A percentile compares a stretch with the other conserved stretches of the same genome.
phyloP scores from a whole-genome alignment of 2,329 filamentous ascomycete genomes.

The Exophiala bonariae region DNA sequence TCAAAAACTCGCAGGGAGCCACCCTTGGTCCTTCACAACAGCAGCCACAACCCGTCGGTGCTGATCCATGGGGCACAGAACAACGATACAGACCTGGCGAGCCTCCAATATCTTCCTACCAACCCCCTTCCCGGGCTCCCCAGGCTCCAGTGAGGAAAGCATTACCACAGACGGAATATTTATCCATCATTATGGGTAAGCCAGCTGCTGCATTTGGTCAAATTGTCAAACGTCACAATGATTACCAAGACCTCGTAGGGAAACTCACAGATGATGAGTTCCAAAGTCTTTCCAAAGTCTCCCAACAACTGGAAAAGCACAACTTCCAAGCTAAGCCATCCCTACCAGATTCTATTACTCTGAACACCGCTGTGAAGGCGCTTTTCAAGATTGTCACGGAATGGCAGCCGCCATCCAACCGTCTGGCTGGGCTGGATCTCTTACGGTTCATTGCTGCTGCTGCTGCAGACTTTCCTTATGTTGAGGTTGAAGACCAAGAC shows the following conservation, averaged over 20 bases:
- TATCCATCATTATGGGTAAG: conserved; percentile 75
- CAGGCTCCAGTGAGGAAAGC: conserved; percentile 30
- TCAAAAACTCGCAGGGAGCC: conserved; percentile 83
- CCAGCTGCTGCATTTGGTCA: conserved; percentile 71
- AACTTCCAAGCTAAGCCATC: conserved; percentile 30
- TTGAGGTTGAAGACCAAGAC: conserved; percentile 55
- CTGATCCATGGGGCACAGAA: conserved; percentile 77
- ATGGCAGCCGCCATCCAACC: conserved; percentile 74
- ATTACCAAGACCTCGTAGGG: conserved; percentile 71
- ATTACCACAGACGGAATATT: conserved; percentile 76
- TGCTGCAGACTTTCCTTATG: conserved; percentile 64
- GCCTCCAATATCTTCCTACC: conserved; percentile 42
- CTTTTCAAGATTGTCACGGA: conserved; percentile 70
- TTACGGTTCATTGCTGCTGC: conserved; percentile 77
- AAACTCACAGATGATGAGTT: conserved; percentile 74
- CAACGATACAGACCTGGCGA: conserved; percentile 76
- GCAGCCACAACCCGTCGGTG: conserved; percentile 47
- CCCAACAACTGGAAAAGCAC: conserved; percentile 59
- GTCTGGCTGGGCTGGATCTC: conserved; percentile 82
- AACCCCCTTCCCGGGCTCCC: conserved; percentile 26
- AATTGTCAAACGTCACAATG: conserved; percentile 68
- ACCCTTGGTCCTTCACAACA: conserved; percentile 63
- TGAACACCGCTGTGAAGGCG: conserved; percentile 50
- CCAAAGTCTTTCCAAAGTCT: conserved; percentile 60
- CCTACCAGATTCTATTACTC: conserved; percentile 35